Evolutionary conservation across 2,329 filamentous ascomycete genomes (phyloP).

Genomic region (Venturia aucupariae): DNA sequence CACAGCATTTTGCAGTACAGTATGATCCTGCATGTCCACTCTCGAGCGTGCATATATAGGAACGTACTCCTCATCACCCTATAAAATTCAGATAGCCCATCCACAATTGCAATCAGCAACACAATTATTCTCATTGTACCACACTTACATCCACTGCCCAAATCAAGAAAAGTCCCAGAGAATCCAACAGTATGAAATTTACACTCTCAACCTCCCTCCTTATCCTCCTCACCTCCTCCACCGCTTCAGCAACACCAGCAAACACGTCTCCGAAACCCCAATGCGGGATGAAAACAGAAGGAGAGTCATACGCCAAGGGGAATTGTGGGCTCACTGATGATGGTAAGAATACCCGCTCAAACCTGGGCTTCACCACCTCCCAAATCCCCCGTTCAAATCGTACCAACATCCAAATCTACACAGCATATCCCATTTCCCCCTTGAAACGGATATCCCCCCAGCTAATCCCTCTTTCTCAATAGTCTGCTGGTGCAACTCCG

Average conservation of each 20-base stretch:
- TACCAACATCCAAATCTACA: too few species aligned
- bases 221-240: neutral
- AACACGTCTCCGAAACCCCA: neutral
- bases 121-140: neutral
- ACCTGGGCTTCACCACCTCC: too few species aligned
- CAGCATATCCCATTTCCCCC: too few species aligned
- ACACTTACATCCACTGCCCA: neutral
- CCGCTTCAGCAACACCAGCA: neutral
- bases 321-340: neutral
- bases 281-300: neutral
- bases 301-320: neutral
- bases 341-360: neutral
- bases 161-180: neutral
- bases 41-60: too few species aligned
- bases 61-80: too few species aligned
- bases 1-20: too few species aligned
- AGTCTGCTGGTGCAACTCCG: neutral
- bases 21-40: too few species aligned
- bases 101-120: too few species aligned
- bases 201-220: neutral
- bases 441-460: too few species aligned
- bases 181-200: neutral
- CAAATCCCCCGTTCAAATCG: too few species aligned
- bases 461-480: too few species aligned
- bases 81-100: too few species aligned